Conservation (phyloP, 78 protist species). For the Pigoraptor vietnamica region DNA sequence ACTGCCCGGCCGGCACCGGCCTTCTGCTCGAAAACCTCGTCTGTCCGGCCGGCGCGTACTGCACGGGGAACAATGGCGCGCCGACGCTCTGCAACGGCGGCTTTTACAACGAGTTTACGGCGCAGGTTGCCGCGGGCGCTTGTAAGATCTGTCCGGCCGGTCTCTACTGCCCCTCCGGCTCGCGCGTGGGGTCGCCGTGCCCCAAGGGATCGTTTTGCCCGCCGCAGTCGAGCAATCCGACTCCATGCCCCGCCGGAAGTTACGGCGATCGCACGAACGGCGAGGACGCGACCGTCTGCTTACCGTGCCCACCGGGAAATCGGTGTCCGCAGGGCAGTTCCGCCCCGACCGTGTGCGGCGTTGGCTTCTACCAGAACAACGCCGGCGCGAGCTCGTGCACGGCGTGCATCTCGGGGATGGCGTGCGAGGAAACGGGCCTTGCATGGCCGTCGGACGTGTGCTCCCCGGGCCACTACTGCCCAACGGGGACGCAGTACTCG, state of each 20-base stretch:
- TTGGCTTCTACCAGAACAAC: not conserved
- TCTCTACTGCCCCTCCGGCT: slow-evolving; percentile 21
- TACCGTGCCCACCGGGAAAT: slow-evolving; percentile 52
- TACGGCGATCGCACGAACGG: not conserved
- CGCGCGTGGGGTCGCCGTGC: not conserved
- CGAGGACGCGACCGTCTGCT: not conserved
- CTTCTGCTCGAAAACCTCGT: not conserved
- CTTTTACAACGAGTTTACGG: not conserved
- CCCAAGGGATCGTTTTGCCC: slow-evolving; percentile 56
- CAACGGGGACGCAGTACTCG: not conserved
- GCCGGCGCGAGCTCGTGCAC: not conserved
- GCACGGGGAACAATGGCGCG: not conserved
- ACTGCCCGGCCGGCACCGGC: slow-evolving; percentile 2
- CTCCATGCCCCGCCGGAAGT: not conserved
- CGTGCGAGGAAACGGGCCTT: not conserved
- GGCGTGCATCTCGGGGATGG: not conserved
- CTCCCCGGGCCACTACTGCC: slow-evolving; percentile 29
- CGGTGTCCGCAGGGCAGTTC: not conserved
- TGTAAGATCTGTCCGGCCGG: slow-evolving; percentile 8
- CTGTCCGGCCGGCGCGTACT: not conserved
- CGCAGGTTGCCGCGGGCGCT: not conserved
- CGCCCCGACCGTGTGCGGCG: not conserved
- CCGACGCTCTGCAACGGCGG: not conserved
- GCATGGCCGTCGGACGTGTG: slow-evolving; percentile 20
- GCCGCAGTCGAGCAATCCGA: not conserved